Evolutionary conservation across 352 stramenopile genomes (phyloP).

Genomic region (Globisporangium paroecandrum): DNA sequence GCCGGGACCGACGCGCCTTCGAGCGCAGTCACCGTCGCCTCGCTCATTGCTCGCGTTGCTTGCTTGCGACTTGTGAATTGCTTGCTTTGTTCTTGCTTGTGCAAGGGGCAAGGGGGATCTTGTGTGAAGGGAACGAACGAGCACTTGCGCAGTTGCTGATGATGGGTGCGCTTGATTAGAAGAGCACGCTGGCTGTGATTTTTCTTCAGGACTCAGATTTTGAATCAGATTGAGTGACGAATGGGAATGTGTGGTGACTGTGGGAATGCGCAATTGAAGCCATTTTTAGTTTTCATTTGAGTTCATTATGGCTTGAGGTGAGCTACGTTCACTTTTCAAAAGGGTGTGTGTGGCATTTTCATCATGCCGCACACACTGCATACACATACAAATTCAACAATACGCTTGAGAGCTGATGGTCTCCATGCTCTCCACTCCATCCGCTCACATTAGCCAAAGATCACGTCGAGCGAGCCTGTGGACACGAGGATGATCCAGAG

Average conservation of each 20-base stretch:
- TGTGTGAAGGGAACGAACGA: neutral
- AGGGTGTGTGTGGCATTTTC: neutral
- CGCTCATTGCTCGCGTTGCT: slow-evolving; percentile 4
- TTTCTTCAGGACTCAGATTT: neutral
- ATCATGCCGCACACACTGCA: neutral
- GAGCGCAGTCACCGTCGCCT: slow-evolving; percentile 21
- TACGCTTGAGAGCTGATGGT: neutral
- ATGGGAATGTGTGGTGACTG: neutral
- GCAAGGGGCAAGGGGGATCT: neutral
- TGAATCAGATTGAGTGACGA: neutral
- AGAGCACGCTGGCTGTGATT: neutral
- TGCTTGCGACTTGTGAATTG: neutral
- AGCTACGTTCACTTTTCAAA: neutral
- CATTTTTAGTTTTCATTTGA: neutral
- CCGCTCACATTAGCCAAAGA: neutral
- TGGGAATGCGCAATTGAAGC: slow-evolving; percentile 3
- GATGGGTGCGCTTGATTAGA: neutral
- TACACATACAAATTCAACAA: neutral
- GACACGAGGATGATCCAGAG: slow-evolving; percentile 59
- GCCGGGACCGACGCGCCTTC: slow-evolving; percentile 33
- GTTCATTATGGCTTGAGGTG: neutral
- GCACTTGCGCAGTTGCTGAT: neutral
- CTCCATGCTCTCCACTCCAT: neutral
- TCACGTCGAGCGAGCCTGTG: slow-evolving; percentile 44
- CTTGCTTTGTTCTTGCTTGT: neutral